Evolutionary conservation across 2,329 filamentous ascomycete species (phyloP), one percentile per base, ranked within the genome.

Genomic region (Penicillium digitatum): DNA sequence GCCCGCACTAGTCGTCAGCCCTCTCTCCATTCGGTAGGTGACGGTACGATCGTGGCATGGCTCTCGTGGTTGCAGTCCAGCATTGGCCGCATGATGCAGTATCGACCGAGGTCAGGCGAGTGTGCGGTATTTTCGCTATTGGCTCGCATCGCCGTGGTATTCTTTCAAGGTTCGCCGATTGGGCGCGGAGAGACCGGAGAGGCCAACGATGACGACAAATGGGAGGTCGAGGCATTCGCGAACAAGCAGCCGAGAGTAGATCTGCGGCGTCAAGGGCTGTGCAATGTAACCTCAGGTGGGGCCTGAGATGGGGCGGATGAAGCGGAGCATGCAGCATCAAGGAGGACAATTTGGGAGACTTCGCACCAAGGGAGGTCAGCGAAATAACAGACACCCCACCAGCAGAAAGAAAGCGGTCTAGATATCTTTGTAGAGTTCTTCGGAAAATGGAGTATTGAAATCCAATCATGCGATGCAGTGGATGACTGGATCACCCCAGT

Each of bases 111-210:
- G n/a, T 20, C 18, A 40, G 26, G 47, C 22, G 8, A 9, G 47
- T 24, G 18, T 49, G 45, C 39, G 49, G 49, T 37, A 57, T 50
- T 54, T 57, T 54, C 34, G 55, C 55, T 20, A 54, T 54, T 54
- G 31, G 55, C 31, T 26, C 34, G 16, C 3, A 54, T 48, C 11
- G 10, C 42, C 31, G 38, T 20, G 35, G 5, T 29, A 12, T 48
- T 0, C 16, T 38, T 45, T 44, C 35, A 2, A 44, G 2, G 11
- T n/a, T 27, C 34, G 43, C 35, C 11, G 27, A 22, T 16, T 45
- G 26, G 39, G 42, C 22, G 40, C 24, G 20, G 24, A 39, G n/a
- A 24, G 45, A 16, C 38, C 39, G 45, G 49, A 46, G 49, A 53
- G 18, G 22, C 46, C 26, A 8, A 56, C 45, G 39, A 56, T 56